phyloP scores from a whole-genome alignment of 2,329 filamentous ascomycete species.

The Pestalotiopsis sp. region DNA sequence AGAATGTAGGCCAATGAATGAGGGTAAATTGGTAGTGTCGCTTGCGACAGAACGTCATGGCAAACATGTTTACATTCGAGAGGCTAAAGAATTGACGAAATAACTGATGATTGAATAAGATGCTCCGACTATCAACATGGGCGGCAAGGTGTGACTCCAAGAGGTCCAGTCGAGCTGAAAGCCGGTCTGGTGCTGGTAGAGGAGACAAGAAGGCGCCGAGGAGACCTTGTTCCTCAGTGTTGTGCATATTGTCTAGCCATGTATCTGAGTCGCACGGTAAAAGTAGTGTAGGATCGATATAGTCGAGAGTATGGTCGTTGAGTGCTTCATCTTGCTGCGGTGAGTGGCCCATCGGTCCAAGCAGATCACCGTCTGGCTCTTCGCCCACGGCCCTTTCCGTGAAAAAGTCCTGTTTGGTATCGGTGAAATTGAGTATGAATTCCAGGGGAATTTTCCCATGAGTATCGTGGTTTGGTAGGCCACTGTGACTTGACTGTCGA shows the following conservation, averaged over 20 bases:
- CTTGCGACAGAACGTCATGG: slow-evolving; percentile 15
- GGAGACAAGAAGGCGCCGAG: slow-evolving; percentile 11
- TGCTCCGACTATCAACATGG: background rate
- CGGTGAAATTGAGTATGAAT: slow-evolving; percentile 17
- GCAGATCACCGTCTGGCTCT: slow-evolving; percentile 15
- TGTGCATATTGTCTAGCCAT: slow-evolving; percentile 10
- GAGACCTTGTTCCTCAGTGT: slow-evolving; percentile 14
- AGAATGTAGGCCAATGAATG: slow-evolving; percentile 17
- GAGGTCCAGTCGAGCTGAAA: slow-evolving; percentile 14
- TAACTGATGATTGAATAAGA: background rate
- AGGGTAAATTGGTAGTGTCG: slow-evolving; percentile 16
- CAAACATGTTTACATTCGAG: slow-evolving; percentile 12
- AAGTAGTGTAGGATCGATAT: slow-evolving; percentile 12
- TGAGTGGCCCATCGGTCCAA: slow-evolving; percentile 11
- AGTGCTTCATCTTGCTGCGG: slow-evolving; percentile 1
- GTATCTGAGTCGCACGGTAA: slow-evolving; percentile 7
- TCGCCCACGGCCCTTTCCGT: slow-evolving; percentile 16
- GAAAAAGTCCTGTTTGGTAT: slow-evolving; percentile 15
- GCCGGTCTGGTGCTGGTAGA: background rate
- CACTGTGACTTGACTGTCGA: background rate
- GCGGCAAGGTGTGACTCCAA: slow-evolving; percentile 12
- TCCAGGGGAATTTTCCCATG: slow-evolving; percentile 7
- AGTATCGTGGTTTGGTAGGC: background rate
- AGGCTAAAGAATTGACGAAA: slow-evolving; percentile 12
- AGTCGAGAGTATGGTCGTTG: background rate